Evolutionary conservation across 2,329 filamentous ascomycete genomes (phyloP).

Genomic region (Hypoxylon sp.): DNA sequence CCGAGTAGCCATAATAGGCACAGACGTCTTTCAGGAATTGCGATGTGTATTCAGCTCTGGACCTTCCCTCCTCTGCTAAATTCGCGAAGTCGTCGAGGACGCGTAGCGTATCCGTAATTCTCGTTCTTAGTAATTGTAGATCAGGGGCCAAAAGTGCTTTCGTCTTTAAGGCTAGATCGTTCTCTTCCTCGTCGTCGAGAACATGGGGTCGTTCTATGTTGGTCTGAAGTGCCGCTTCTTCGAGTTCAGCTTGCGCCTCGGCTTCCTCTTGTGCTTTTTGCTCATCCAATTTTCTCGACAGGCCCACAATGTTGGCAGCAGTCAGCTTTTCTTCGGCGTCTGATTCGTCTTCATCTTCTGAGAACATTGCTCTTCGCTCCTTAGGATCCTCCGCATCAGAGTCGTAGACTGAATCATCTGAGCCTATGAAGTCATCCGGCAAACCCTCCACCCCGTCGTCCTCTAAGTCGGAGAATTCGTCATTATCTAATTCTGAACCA

Average conservation of each 20-base stretch:
- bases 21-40: slow-evolving; percentile 93
- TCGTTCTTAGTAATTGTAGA: slow-evolving; percentile 86
- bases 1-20: slow-evolving; percentile 96
- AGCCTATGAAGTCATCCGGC: slow-evolving; percentile 73
- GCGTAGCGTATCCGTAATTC: slow-evolving; percentile 93
- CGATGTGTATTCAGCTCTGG: slow-evolving; percentile 87
- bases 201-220: slow-evolving; percentile 87
- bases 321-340: slow-evolving; percentile 92
- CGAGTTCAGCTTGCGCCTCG: slow-evolving; percentile 86
- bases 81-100: slow-evolving; percentile 91
- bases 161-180: slow-evolving; percentile 70
- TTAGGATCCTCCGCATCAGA: slow-evolving; percentile 75
- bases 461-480: slow-evolving; percentile 59
- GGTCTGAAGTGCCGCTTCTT: slow-evolving; percentile 88
- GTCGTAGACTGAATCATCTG: slow-evolving; percentile 76
- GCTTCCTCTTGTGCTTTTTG: slow-evolving; percentile 83
- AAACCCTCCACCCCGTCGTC: slow-evolving; percentile 56
- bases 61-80: slow-evolving; percentile 83
- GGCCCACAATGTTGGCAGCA: slow-evolving; percentile 93
- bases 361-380: slow-evolving; percentile 82
- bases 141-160: slow-evolving; percentile 84
- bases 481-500: slow-evolving; percentile 61
- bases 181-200: slow-evolving; percentile 74
- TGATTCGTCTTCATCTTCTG: slow-evolving; percentile 91
- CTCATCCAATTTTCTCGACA: slow-evolving; percentile 87